A percentile compares a stretch with the other conserved stretches of the same genome.
phyloP scores from a whole-genome alignment of 2,329 filamentous ascomycete species.

The Talaromyces islandicus region DNA sequence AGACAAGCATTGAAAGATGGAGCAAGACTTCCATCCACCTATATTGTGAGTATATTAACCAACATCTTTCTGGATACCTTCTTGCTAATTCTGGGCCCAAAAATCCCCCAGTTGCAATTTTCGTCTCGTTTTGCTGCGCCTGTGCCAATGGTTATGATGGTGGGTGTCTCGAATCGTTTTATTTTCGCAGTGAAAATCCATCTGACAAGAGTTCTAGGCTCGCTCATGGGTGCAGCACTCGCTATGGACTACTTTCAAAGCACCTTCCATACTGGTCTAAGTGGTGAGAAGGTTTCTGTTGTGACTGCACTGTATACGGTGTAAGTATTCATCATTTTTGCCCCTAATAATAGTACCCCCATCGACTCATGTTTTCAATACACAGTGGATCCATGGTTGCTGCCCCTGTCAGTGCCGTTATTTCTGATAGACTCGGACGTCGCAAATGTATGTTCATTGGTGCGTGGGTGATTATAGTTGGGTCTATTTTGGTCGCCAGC shows the following conservation, averaged over 20 bases:
- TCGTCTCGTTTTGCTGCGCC: conserved; percentile 32
- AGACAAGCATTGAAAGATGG: conserved; percentile 36
- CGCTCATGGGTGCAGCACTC: conserved; percentile 24
- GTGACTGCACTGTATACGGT: conserved; percentile 44
- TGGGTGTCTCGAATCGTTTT: neutral
- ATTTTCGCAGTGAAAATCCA: neutral
- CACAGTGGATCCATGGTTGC: conserved; percentile 35
- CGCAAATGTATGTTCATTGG: conserved; percentile 43
- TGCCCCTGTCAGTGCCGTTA: conserved; percentile 36
- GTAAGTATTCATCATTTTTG: conserved; percentile 25
- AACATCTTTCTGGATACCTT: neutral
- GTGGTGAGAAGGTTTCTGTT: conserved; percentile 36
- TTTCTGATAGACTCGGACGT: conserved; percentile 43
- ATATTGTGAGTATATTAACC: conserved; percentile 20
- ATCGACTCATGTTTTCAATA: neutral
- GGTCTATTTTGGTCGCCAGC: conserved; percentile 39
- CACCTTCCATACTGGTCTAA: conserved; percentile 35
- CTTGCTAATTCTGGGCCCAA: conserved; percentile 16
- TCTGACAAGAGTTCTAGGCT: conserved; percentile 14
- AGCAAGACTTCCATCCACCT: conserved; percentile 24
- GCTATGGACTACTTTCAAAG: conserved; percentile 30
- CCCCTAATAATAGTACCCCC: neutral
- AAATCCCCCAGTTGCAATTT: conserved; percentile 35
- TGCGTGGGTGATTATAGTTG: conserved; percentile 40
- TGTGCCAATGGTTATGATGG: conserved; percentile 28